Evolutionary conservation across 2,329 filamentous ascomycete genomes (phyloP).

Genomic region (Colletotrichum ledebouriae): DNA sequence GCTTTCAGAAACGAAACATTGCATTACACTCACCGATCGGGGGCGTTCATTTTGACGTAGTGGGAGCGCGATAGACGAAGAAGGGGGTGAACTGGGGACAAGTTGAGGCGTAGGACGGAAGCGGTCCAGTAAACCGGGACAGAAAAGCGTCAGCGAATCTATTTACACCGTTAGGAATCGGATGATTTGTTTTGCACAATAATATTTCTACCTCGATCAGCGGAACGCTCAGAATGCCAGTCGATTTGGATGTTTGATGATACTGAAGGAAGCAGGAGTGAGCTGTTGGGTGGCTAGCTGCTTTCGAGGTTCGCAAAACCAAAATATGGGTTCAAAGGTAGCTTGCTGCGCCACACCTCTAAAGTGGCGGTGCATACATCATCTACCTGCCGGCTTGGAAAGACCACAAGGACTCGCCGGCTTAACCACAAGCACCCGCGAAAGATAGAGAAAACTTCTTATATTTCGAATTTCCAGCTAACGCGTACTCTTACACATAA

Average conservation of each 20-base stretch:
- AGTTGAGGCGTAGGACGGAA: neutral
- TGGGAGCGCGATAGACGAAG: neutral
- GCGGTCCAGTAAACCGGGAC: neutral
- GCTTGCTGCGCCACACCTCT: constrained; percentile 21
- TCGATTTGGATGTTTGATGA: constrained; percentile 1
- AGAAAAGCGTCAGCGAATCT: too few relatives aligned
- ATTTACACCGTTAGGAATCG: too few relatives aligned
- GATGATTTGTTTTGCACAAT: too few relatives aligned
- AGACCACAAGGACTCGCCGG: too few relatives aligned
- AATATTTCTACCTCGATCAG: too few relatives aligned
- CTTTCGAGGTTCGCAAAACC: constrained; percentile 2
- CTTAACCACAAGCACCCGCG: too few relatives aligned
- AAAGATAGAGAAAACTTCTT: too few relatives aligned
- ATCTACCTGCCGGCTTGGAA: too few relatives aligned
- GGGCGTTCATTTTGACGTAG: constrained; percentile 64
- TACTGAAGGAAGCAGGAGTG: constrained; percentile 9
- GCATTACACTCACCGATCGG: constrained; percentile 62
- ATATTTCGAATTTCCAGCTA: neutral
- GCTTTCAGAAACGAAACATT: too few relatives aligned
- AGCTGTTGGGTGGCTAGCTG: neutral
- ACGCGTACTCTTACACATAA: constrained; percentile 33
- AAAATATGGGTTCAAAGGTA: constrained; percentile 12
- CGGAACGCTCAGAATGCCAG: too few relatives aligned
- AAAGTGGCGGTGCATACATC: constrained; percentile 26
- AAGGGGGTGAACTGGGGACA: constrained; percentile 1